Percentiles rank a stretch among this genome's conserved stretches.
These are phyloP conservation scores for Boletus tylopilopsis DNA, from an alignment of 768 basidiomycete species.

Conservation along the genomic window DNA sequence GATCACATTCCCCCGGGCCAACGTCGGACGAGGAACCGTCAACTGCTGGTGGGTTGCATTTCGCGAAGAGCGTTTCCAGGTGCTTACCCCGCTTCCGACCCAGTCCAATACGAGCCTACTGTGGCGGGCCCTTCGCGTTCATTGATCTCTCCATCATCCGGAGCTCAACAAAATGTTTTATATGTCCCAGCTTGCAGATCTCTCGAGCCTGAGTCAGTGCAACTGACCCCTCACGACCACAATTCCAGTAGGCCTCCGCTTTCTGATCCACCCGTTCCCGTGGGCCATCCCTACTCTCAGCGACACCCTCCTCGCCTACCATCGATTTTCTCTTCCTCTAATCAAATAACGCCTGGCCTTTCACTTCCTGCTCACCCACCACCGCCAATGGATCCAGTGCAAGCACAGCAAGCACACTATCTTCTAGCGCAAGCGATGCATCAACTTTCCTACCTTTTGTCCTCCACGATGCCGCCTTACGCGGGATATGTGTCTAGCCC, in stretches of 20 bases:
- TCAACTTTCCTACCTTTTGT: constrained; percentile 38
- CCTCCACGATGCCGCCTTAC: constrained; percentile 28
- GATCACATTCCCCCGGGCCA: background rate
- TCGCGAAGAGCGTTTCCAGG: background rate
- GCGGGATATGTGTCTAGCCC: constrained; percentile 14
- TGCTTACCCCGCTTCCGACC: constrained; percentile 3
- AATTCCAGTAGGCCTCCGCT: constrained; percentile 1
- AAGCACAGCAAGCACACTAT: constrained; percentile 36
- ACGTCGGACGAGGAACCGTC: constrained; percentile 1
- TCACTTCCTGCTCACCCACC: constrained; percentile 29
- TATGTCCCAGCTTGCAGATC: constrained; percentile 7
- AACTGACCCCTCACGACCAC: background rate
- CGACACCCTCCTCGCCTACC: constrained; percentile 18
- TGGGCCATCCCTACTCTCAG: constrained; percentile 21
- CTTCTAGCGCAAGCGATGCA: constrained; percentile 40
- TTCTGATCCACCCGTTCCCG: constrained; percentile 15
- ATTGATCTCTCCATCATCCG: constrained; percentile 5
- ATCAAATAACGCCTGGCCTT: constrained; percentile 11
- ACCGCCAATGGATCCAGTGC: constrained; percentile 24
- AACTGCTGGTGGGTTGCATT: constrained; percentile 12
- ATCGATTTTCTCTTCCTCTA: constrained; percentile 15
- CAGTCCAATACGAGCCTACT: constrained; percentile 8
- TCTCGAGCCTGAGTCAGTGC: constrained; percentile 5
- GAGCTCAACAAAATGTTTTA: constrained; percentile 5
- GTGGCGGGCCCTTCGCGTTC: constrained; percentile 10